Conservation (phyloP, 352 stramenopile species). For the Pythium utonaiense region DNA sequence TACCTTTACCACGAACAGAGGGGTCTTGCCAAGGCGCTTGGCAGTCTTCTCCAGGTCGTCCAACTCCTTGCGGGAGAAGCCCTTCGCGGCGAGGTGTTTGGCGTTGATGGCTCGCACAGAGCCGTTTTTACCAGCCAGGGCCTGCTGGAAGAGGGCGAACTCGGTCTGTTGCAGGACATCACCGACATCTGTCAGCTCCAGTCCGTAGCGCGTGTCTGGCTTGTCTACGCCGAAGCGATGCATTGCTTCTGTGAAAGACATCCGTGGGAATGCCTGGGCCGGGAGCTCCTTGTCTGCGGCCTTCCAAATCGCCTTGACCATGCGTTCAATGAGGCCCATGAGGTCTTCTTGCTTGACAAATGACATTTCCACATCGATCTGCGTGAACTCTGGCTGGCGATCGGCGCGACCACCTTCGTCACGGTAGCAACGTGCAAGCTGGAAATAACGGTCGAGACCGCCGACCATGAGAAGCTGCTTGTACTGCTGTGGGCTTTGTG, state of each 20-base stretch:
- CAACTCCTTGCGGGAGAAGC: slow-evolving; percentile 77
- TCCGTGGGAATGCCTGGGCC: slow-evolving; percentile 44
- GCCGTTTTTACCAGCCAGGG: slow-evolving; percentile 15
- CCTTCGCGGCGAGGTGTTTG: slow-evolving; percentile 42
- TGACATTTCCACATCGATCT: slow-evolving; percentile 90
- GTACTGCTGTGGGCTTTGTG: slow-evolving; percentile 90
- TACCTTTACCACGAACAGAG: slow-evolving; percentile 66
- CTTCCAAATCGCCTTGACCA: slow-evolving; percentile 69
- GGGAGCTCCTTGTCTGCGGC: slow-evolving; percentile 42
- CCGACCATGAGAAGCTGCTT: slow-evolving; percentile 91
- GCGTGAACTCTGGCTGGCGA: slow-evolving; percentile 89
- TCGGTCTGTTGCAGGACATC: slow-evolving; percentile 35
- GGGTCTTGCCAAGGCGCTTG: slow-evolving; percentile 38
- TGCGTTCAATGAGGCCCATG: slow-evolving; percentile 68
- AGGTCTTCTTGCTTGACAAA: slow-evolving; percentile 76
- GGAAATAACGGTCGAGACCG: slow-evolving; percentile 86
- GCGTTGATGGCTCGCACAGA: slow-evolving; percentile 72
- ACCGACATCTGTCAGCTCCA: slow-evolving; percentile 63
- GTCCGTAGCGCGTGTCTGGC: slow-evolving; percentile 73
- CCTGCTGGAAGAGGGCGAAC: slow-evolving; percentile 46
- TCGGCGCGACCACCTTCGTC: slow-evolving; percentile 86
- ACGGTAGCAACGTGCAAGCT: slow-evolving; percentile 87
- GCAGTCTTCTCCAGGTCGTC: slow-evolving; percentile 51
- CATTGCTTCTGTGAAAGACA: slow-evolving; percentile 78
- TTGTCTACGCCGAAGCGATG: slow-evolving; percentile 83